Base-by-base conservation (phyloP, 805 yeast species). In the Metschnikowia gruessii region DNA sequence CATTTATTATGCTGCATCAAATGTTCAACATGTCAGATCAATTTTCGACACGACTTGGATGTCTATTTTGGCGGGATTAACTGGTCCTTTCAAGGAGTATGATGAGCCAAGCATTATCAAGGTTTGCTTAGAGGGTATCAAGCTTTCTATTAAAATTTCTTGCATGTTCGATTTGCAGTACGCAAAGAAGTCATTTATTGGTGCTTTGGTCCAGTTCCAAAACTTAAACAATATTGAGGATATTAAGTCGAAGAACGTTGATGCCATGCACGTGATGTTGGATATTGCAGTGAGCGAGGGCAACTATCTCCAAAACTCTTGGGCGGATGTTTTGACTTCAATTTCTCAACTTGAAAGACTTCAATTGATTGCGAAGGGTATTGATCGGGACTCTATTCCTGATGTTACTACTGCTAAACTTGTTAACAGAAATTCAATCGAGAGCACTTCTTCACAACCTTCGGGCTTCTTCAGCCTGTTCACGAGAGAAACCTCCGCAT, bases 1-100 rank as follows among this genome's bases (percentile, higher is more conserved):
- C 16, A 75, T 80, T 0, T 91, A 83, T 61, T 87, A 88, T 64
- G 80, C 83, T 16, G 97, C 97, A 0, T 80, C 90, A 1, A 92
- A 87, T 59, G 80, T 87, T 13, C 95, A 89, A 56, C 97, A 92
- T 62, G 96, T 92, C 13, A 85, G 80, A 61, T 91, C 97, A 1
- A 87, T 95, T 61, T 92, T 94, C 68, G 97, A 92, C 58, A 88
- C 88, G 15, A 70, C 87, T 37, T 94, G 99, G 99, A 91, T 95
- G 97, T 89, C 97, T 0, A 80, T 94, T 40, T 74, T 94, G 54
- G 98, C 98, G 6, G 97, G 95, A 0, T 74, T 94, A 41, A 90
- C 97, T 0, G 92, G 95, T 3, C 95, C 97, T 5, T 90, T 91
- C 71, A 89, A 85, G 61, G 97, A 89, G 45, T 83, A 85, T 52